Conservation (phyloP, 768 basidiomycete species). For the Russula vinacea region DNA sequence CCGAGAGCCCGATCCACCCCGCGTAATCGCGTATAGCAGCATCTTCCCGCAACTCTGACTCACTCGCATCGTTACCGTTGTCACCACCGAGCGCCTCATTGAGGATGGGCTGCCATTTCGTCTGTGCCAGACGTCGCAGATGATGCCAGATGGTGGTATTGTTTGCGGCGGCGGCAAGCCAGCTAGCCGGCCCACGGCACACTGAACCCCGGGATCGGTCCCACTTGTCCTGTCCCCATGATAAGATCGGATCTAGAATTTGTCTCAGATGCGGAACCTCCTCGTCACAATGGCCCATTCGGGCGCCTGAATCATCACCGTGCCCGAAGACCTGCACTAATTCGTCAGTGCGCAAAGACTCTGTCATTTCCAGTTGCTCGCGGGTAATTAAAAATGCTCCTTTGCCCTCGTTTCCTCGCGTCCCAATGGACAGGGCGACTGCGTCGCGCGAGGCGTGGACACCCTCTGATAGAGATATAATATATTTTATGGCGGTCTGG, state of each 20-base stretch:
- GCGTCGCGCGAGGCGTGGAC: background rate
- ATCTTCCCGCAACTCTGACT: background rate
- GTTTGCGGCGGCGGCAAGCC: conserved; percentile 14
- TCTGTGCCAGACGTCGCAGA: no score
- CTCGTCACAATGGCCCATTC: conserved; percentile 1
- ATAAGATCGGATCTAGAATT: conserved; percentile 20
- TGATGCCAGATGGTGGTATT: no score
- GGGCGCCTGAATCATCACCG: background rate
- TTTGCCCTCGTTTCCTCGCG: background rate
- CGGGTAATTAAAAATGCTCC: background rate
- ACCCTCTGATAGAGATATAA: background rate
- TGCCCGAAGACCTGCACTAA: background rate
- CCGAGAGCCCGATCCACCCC: background rate
- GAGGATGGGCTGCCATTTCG: no score
- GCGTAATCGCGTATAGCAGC: no score
- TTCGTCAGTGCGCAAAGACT: background rate
- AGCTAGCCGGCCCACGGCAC: conserved; percentile 1
- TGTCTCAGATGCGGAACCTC: conserved; percentile 18
- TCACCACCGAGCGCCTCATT: background rate
- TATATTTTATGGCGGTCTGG: background rate
- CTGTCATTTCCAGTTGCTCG: background rate
- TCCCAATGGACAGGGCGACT: background rate
- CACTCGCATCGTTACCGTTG: background rate
- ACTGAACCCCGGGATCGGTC: background rate
- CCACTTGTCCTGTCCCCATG: background rate